Conservation (phyloP, 2,329 filamentous ascomycete species). For the Xylaria hypoxylon region DNA sequence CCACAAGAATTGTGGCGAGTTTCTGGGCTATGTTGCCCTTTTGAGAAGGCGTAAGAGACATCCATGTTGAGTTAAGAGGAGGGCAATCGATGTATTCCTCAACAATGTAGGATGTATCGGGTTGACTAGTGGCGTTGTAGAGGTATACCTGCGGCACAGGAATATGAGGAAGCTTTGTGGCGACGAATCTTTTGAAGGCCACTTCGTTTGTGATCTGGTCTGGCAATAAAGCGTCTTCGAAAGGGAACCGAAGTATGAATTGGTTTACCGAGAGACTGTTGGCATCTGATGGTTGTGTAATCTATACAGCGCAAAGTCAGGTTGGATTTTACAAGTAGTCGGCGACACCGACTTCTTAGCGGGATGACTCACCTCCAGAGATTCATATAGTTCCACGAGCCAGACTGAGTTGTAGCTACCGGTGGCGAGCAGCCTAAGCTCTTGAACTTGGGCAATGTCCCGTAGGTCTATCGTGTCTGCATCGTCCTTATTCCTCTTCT, state of each 20-base stretch:
- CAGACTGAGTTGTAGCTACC: slow-evolving; percentile 26
- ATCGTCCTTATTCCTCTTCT: not conserved
- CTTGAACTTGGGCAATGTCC: slow-evolving; percentile 4
- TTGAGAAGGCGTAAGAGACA: slow-evolving; percentile 11
- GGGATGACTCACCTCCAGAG: not conserved
- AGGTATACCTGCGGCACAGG: slow-evolving; percentile 27
- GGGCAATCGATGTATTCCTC: slow-evolving; percentile 31
- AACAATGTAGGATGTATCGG: slow-evolving; percentile 17
- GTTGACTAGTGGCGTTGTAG: slow-evolving; percentile 19
- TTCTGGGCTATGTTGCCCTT: slow-evolving; percentile 18
- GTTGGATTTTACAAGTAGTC: too few relatives aligned
- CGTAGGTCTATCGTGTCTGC: not conserved
- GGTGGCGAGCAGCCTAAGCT: not conserved
- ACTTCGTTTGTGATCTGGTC: slow-evolving; percentile 33
- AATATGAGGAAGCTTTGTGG: slow-evolving; percentile 28
- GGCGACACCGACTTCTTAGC: too few relatives aligned
- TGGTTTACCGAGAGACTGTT: not conserved
- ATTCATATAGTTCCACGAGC: slow-evolving; percentile 11
- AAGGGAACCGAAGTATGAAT: slow-evolving; percentile 28
- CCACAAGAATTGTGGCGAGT: slow-evolving; percentile 24
- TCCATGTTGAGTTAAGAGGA: slow-evolving; percentile 22
- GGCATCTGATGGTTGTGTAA: not conserved
- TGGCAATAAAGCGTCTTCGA: slow-evolving; percentile 20
- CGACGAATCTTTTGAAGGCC: slow-evolving; percentile 31
- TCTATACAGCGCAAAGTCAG: not conserved